Evolutionary conservation across 441 rosid species (phyloP), one percentile per base, ranked within the genome.

Genomic region (Corymbia calophylla): DNA sequence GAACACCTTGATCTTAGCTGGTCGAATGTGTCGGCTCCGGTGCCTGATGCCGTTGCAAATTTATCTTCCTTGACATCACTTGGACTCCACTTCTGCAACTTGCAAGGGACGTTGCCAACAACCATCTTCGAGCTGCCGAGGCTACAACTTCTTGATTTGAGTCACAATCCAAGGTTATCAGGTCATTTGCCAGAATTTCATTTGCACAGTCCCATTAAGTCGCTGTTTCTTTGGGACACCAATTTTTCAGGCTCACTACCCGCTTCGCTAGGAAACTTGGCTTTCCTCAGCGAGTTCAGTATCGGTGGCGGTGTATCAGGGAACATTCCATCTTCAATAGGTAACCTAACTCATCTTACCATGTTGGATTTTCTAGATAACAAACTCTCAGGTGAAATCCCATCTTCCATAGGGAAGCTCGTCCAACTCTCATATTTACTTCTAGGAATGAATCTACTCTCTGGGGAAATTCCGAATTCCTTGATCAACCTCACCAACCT

Each of bases 1-100:
- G 29, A 86, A 56, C 60, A 53, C 17, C 70, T 86, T 0, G 1
- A n/a, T 53, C 21, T 86, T 29, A 1, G 5, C 4, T 0, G 0
- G 31, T 4, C 0, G 9, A 4, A 86, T 19, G 13, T 86, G 10
- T 21, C 3, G 0, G 1, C 88, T 51, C 2, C 53, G 3, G 3
- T 44, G 15, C 53, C 53, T 0, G 9, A 81, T 81, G 47, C 53
- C 0, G 0, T 44, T 1, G 1, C n/a, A 39, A 81, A 51, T 39
- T 81, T 23, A 51, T 39, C 86, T 44, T 81, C 86, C n/a, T 81
- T 81, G 53, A 47, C 13, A 81, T 39, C 53, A 19, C 86, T 81
- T 35, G 0, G 0, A 19, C 86, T 80, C 2, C 0, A 0, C 0
- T 0, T 1, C 53, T 81, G 86, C 16, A 0, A 44, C 25, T 81